Evolutionary conservation across 2,329 filamentous ascomycete species (phyloP), one percentile per base, ranked within the genome.

Genomic region (Parafenestella ontariensis): DNA sequence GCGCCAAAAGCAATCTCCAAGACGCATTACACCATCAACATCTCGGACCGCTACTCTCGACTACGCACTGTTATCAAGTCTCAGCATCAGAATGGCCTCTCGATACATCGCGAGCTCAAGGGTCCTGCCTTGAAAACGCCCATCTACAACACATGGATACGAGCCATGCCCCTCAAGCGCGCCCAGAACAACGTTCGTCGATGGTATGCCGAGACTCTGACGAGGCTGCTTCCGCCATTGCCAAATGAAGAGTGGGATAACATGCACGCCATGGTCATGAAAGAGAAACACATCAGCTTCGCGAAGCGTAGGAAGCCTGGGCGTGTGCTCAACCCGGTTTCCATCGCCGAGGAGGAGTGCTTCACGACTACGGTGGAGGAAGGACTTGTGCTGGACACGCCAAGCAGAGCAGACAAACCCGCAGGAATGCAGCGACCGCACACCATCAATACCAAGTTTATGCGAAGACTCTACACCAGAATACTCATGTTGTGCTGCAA

Each of bases 131-230:
- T 77, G 13, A 65, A 63, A 10, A 75, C 80, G 18, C 78, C 79
- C n/a, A 70, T 73, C 37, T 71, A 71, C 50, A 83, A 83, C 49
- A 64, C 69, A 17, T 82, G 81, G 79, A 66, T 71, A 45, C 73
- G 77, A 5, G 76, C 79, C 1, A 79, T 82, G 75, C 80, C 81
- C 4, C 62, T 74, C 28, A 74, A 65, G 40, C 71, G 81, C 20
- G 75, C 78, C 8, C 71, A 72, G 36, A 82, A 82, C 50, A 69
- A 78, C 52, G 74, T 76, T 6, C 66, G 70, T 29, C 65, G 73
- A 29, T 81, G 78, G 76, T 81, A 80, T 59, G 77, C 77, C 2
- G 61, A 72, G 8, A 65, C 78, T 1, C 70, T 83, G 56, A 70
- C 75, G 4, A 69, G 71, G 17, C 58, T 81, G 2, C 69, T 79